phyloP scores from a whole-genome alignment of 257 asterid species.

The Solanum chilense region DNA sequence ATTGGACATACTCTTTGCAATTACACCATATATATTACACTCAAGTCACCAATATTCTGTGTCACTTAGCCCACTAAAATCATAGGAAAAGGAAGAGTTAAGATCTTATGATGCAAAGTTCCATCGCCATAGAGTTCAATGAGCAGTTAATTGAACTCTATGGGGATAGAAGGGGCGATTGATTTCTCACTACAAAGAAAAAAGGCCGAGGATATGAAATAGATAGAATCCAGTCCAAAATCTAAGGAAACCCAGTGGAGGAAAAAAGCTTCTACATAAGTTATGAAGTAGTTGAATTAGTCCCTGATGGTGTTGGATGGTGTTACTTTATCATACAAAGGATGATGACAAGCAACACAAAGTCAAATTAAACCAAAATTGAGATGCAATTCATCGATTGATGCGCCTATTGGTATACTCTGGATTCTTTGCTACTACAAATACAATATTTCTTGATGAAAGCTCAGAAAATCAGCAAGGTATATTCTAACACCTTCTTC shows the following conservation, averaged over 20 bases:
- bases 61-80: not conserved
- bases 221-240: too few species aligned
- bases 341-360: not conserved
- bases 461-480: not conserved
- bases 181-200: not conserved
- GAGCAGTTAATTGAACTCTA: too few species aligned
- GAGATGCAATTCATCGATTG: not conserved
- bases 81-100: not conserved
- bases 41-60: not conserved
- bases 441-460: not conserved
- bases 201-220: too few species aligned
- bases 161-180: not conserved
- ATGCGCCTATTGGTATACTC: conserved; percentile 7
- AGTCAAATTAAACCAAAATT: not conserved
- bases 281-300: not conserved
- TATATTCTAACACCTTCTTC: conserved; percentile 8
- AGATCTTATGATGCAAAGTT: not conserved
- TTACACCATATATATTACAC: not conserved
- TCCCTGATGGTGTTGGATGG: not conserved
- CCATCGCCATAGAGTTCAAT: not conserved
- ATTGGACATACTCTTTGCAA: not conserved
- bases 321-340: not conserved
- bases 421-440: not conserved
- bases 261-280: too few species aligned
- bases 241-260: too few species aligned